These are phyloP conservation scores for Tulasnella sp. DNA, from an alignment of 768 basidiomycete genomes.

Conservation along the genomic window DNA sequence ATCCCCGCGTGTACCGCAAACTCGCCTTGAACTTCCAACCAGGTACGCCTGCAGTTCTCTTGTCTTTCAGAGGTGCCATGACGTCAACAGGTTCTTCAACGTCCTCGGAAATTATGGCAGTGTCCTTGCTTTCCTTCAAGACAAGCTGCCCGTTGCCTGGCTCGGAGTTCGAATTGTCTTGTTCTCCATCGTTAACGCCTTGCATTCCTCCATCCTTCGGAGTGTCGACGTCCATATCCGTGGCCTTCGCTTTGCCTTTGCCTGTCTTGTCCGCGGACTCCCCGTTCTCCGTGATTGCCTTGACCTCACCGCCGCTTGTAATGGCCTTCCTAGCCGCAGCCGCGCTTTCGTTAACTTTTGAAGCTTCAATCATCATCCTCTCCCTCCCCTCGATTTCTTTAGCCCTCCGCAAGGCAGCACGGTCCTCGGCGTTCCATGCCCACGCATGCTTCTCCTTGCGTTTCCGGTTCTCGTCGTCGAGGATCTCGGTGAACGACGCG, in stretches of 20 bases:
- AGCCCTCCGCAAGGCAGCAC: slow-evolving; percentile 55
- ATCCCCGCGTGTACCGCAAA: slow-evolving; percentile 10
- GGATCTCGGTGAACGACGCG: slow-evolving; percentile 85
- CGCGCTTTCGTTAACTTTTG: slow-evolving; percentile 24
- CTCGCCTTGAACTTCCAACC: slow-evolving; percentile 73
- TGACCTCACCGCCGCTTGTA: slow-evolving; percentile 22
- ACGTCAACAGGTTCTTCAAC: slow-evolving; percentile 39
- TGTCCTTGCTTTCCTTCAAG: slow-evolving; percentile 13
- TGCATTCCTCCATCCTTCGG: neutral
- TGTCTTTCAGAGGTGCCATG: slow-evolving; percentile 71
- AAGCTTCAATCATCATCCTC: slow-evolving; percentile 59
- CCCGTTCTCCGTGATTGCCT: slow-evolving; percentile 8
- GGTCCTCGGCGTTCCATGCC: slow-evolving; percentile 89
- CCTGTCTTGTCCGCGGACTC: neutral
- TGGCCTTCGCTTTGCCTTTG: neutral
- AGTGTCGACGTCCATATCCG: neutral
- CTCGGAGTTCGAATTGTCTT: neutral
- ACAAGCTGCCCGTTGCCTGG: neutral
- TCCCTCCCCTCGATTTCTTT: slow-evolving; percentile 59
- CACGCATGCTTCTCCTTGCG: slow-evolving; percentile 75
- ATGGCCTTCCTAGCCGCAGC: slow-evolving; percentile 47
- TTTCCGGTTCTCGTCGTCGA: slow-evolving; percentile 78
- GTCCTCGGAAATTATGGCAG: slow-evolving; percentile 3
- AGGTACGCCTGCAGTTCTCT: slow-evolving; percentile 58
- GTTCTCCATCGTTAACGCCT: neutral